Evolutionary conservation across 805 yeast genomes (phyloP).

Genomic region (Wickerhamomyces ciferrii): DNA sequence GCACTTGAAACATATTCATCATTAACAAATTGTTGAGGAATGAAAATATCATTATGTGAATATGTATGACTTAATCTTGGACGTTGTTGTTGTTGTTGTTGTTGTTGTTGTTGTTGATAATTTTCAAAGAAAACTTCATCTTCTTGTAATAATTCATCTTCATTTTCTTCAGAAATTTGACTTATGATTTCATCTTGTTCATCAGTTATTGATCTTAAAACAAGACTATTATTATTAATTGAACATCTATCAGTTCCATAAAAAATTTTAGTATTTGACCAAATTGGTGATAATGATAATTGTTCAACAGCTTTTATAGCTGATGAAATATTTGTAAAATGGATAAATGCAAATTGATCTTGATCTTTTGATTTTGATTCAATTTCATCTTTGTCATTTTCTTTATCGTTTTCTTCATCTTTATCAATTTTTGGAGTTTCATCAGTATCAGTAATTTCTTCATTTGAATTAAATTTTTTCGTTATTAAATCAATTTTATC

Average conservation of each 20-base stretch:
- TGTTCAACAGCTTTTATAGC: slow-evolving; percentile 85
- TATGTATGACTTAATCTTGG: neutral
- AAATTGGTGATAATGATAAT: slow-evolving; percentile 60
- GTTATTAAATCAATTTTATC: slow-evolving; percentile 57
- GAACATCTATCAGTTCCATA: slow-evolving; percentile 95
- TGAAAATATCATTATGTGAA: neutral
- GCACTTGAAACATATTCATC: slow-evolving; percentile 27
- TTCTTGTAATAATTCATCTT: neutral
- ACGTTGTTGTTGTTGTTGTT: neutral
- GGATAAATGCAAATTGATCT: slow-evolving; percentile 68
- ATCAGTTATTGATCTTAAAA: slow-evolving; percentile 12
- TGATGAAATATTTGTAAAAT: slow-evolving; percentile 74
- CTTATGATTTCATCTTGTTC: slow-evolving; percentile 3
- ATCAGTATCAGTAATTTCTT: slow-evolving; percentile 57
- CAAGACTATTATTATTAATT: slow-evolving; percentile 8
- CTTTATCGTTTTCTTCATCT: slow-evolving; percentile 40
- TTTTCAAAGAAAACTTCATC: neutral
- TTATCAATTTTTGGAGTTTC: slow-evolving; percentile 39
- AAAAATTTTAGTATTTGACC: slow-evolving; percentile 70
- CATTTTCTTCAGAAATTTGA: slow-evolving; percentile 4
- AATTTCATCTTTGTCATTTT: slow-evolving; percentile 20
- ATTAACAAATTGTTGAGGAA: slow-evolving; percentile 1
- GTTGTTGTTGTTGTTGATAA: neutral
- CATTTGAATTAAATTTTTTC: slow-evolving; percentile 29
- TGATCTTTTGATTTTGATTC: slow-evolving; percentile 30